phyloP scores from a whole-genome alignment of 805 yeast species.

The Candida endomychidarum region DNA sequence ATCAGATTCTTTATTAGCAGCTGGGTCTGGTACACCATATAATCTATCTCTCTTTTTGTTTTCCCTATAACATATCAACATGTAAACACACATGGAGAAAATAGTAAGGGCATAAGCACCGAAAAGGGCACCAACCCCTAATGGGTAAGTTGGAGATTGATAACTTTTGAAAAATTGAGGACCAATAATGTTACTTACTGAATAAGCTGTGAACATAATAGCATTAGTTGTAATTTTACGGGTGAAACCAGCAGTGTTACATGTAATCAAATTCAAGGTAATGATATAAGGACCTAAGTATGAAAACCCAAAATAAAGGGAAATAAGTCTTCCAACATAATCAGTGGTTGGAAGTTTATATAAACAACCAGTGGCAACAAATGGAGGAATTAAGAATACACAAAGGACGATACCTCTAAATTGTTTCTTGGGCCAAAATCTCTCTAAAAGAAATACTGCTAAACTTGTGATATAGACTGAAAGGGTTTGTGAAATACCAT shows the following conservation, averaged over 20 bases:
- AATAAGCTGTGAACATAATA: slow-evolving; percentile 45
- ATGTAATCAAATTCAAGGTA: slow-evolving; percentile 27
- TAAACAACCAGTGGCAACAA: slow-evolving; percentile 47
- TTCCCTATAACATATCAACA: slow-evolving; percentile 25
- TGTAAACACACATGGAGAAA: slow-evolving; percentile 26
- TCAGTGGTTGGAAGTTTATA: slow-evolving; percentile 45
- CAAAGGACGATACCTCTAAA: slow-evolving; percentile 33
- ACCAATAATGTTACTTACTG: slow-evolving; percentile 56
- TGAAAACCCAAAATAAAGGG: slow-evolving; percentile 12
- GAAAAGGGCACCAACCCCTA: slow-evolving; percentile 41
- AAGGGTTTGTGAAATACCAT: slow-evolving; percentile 53
- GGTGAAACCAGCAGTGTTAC: slow-evolving; percentile 57
- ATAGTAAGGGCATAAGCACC: slow-evolving; percentile 23
- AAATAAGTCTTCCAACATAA: slow-evolving; percentile 30
- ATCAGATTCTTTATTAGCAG: slow-evolving; percentile 26
- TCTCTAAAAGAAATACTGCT: slow-evolving; percentile 13
- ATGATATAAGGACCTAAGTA: slow-evolving; percentile 26
- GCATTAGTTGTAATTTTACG: slow-evolving; percentile 51
- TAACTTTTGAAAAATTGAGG: slow-evolving; percentile 48
- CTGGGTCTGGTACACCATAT: slow-evolving; percentile 29
- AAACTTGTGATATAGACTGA: slow-evolving; percentile 39
- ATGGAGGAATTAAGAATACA: slow-evolving; percentile 40
- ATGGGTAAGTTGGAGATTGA: slow-evolving; percentile 45
- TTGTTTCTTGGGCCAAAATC: slow-evolving; percentile 15
- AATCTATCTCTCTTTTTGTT: slow-evolving; percentile 38